Evolutionary conservation across 148 eudicot genomes (phyloP).

Genomic region (Camellia lanceoleosa): DNA sequence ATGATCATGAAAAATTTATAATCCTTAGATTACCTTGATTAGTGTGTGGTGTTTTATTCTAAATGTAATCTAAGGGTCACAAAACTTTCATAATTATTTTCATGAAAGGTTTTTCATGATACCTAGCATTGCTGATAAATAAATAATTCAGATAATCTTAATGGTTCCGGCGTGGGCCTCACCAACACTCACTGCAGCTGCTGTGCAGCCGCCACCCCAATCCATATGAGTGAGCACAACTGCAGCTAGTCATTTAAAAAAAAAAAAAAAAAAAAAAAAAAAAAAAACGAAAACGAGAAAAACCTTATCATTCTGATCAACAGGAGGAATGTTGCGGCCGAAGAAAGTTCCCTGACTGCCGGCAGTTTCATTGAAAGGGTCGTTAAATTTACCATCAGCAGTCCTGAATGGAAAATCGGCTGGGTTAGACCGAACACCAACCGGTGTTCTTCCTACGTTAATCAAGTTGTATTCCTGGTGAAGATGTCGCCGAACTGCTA

Average conservation of each 20-base stretch:
- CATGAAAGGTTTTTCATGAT: too few relatives aligned
- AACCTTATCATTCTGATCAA: slow-evolving; percentile 28
- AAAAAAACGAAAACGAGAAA: neutral
- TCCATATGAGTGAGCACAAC: neutral
- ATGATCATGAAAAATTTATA: too few relatives aligned
- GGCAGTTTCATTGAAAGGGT: slow-evolving; percentile 31
- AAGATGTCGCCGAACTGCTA: slow-evolving; percentile 31
- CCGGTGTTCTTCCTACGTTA: slow-evolving; percentile 30
- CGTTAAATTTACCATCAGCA: slow-evolving; percentile 28
- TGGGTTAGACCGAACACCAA: slow-evolving; percentile 23
- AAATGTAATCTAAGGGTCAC: too few relatives aligned
- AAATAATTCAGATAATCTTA: too few relatives aligned
- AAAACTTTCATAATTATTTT: too few relatives aligned
- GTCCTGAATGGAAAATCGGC: slow-evolving; percentile 25
- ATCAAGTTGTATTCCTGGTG: slow-evolving; percentile 38
- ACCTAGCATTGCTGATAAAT: too few relatives aligned
- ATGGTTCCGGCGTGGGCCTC: too few relatives aligned
- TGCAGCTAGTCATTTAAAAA: neutral
- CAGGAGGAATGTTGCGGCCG: slow-evolving; percentile 44
- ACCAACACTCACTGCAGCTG: too few relatives aligned
- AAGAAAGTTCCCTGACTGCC: slow-evolving; percentile 39
- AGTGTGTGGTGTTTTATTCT: too few relatives aligned
- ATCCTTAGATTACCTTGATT: too few relatives aligned
- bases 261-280: too few relatives aligned
- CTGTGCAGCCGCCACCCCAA: too few relatives aligned